Evolutionary conservation across 2,329 filamentous ascomycete species (phyloP).

Genomic region (Phyllosticta capitalensis): DNA sequence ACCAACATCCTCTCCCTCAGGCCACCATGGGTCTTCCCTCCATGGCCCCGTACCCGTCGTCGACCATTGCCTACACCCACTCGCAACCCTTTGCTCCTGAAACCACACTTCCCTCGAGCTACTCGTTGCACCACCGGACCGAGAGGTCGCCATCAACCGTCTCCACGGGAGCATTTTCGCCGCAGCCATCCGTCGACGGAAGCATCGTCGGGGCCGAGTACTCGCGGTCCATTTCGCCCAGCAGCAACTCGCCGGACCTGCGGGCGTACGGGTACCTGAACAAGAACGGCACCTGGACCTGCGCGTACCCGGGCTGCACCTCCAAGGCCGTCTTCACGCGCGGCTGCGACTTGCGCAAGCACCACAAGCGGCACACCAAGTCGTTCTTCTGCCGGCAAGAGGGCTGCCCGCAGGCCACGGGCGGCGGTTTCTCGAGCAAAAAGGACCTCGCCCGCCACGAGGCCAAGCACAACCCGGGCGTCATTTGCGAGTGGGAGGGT

Average conservation of each 20-base stretch:
- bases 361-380: constrained; percentile 54
- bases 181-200: constrained; percentile 10
- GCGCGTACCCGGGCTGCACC: constrained; percentile 50
- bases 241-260: constrained; percentile 26
- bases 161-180: constrained; percentile 6
- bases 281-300: constrained; percentile 46
- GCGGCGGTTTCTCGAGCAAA: constrained; percentile 52
- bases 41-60: constrained; percentile 5
- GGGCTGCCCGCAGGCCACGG: constrained; percentile 47
- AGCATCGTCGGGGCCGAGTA: constrained; percentile 10
- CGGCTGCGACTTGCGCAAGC: constrained; percentile 53
- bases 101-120: constrained; percentile 9
- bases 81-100: constrained; percentile 5
- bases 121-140: constrained; percentile 2
- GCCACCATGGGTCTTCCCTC: constrained; percentile 4
- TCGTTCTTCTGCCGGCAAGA: constrained; percentile 51
- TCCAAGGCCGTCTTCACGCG: constrained; percentile 49
- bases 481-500: constrained; percentile 48
- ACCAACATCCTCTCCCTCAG: not conserved
- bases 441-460: constrained; percentile 54
- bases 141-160: constrained; percentile 6
- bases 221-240: constrained; percentile 31
- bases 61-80: constrained; percentile 9
- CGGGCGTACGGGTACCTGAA: constrained; percentile 35
- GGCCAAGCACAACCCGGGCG: constrained; percentile 53